Evolutionary conservation across 148 eudicot species (phyloP).

Genomic region (Rhododendron vialii): DNA sequence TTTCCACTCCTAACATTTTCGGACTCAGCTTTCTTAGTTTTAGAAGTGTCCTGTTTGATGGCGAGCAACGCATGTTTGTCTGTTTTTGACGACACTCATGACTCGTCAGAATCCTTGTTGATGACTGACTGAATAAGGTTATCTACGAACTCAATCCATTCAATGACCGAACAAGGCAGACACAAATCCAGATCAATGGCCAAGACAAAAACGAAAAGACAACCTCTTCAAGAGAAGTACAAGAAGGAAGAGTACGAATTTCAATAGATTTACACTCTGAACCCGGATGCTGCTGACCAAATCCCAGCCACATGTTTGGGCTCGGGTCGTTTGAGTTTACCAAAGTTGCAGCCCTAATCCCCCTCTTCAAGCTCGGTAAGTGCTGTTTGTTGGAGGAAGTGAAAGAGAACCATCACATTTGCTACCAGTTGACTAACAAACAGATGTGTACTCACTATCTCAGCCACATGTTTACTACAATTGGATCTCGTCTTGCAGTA

Average conservation of each 20-base stretch:
- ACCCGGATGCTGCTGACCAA: neutral
- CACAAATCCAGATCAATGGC: neutral
- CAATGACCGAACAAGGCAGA: neutral
- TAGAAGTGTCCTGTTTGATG: neutral
- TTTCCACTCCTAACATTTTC: neutral
- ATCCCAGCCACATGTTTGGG: neutral
- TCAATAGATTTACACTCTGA: neutral
- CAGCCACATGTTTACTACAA: constrained; percentile 3
- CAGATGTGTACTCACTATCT: neutral
- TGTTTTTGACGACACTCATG: no score
- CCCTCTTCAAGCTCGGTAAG: neutral
- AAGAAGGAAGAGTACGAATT: neutral
- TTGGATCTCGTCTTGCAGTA: constrained; percentile 62
- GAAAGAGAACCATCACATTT: neutral
- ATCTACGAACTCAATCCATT: neutral
- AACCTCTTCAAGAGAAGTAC: neutral
- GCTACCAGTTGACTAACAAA: neutral
- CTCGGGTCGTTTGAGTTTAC: neutral
- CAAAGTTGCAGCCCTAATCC: neutral
- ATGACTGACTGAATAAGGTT: neutral
- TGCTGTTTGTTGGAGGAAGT: neutral
- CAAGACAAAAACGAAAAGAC: neutral
- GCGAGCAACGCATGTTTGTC: neutral
- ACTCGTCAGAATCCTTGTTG: neutral
- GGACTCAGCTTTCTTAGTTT: neutral